phyloP scores from a whole-genome alignment of 306 rosid genomes.

The cucumber (Cucumis sativus) region Cucumber_9930_V3 NC_026655.2:2883501-2884000 shows the following conservation, averaged over 20 bases:
- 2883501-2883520: conserved; percentile 12
- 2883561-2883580: background rate
- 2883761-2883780: conserved; percentile 81
- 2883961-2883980: background rate
- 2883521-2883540: background rate
- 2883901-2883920: background rate
- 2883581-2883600: background rate
- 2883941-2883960: background rate
- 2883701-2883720: conserved; percentile 87
- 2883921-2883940: background rate
- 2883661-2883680: conserved; percentile 68
- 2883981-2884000: background rate
- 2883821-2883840: background rate
- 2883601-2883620: background rate
- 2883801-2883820: conserved; percentile 80
- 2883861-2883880: too few relatives aligned
- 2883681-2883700: conserved; percentile 83
- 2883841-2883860: background rate
- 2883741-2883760: conserved; percentile 56
- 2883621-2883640: background rate
- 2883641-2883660: conserved; percentile 53
- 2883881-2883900: background rate
- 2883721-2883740: conserved; percentile 60
- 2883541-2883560: background rate
- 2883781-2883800: conserved; percentile 54